Conservation (phyloP, 345 rosid species). For the Schrenkiella parvula region DNA sequence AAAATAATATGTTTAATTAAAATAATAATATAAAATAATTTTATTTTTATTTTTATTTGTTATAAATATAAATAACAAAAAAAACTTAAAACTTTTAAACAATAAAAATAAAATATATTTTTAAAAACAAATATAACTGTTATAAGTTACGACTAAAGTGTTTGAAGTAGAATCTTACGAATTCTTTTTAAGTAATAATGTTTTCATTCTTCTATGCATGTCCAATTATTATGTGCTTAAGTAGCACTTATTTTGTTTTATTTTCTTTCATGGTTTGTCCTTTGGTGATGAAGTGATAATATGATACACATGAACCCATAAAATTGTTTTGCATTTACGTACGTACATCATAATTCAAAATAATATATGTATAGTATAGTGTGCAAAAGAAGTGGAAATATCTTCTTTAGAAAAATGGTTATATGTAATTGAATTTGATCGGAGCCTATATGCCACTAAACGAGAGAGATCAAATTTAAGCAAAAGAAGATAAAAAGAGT, state of each 20-base stretch:
- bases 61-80: no score
- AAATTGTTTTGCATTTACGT: not conserved
- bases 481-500: not conserved
- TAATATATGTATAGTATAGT: not conserved
- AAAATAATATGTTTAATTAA: no score
- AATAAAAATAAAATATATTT: no score
- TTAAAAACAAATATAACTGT: not conserved
- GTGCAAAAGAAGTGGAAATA: no score
- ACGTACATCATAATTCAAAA: not conserved
- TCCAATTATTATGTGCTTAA: not conserved
- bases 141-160: not conserved
- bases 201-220: not conserved
- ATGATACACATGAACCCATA: not conserved
- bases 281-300: not conserved
- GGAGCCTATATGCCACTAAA: conserved; percentile 31
- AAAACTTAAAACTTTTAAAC: no score
- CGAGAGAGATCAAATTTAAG: not conserved
- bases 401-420: not conserved
- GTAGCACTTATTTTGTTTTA: not conserved
- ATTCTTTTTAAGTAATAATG: not conserved
- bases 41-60: no score
- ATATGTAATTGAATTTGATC: conserved; percentile 3
- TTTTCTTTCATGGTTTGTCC: not conserved
- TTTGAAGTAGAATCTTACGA: not conserved
- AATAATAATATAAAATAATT: no score